Evolutionary conservation across 352 stramenopile species (phyloP), one percentile per base, ranked within the genome.

Genomic region (Chrysophaeum taylorii): DNA sequence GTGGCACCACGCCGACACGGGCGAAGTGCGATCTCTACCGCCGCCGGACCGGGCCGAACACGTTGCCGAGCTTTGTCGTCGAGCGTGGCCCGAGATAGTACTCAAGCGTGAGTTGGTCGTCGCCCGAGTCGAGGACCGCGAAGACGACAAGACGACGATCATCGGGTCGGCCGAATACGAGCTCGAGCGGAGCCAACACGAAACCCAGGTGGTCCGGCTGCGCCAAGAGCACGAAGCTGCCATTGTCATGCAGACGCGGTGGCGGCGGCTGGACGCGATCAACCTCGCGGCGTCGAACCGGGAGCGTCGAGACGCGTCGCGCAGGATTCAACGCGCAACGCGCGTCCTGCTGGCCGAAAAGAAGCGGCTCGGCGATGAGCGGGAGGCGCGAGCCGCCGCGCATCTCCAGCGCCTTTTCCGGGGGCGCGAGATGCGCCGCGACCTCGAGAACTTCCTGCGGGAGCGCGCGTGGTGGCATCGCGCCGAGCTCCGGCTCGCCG

Each of bases 161-260:
- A n/a, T 66, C 9, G 57, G 57, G 33, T 31, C 57, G 12, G 57
- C 31, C 4, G 57, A 66, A 36, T 66, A 66, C 57, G 57, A 45
- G 1, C 18, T 2, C 2, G 57, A 66, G 12, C 57, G 31, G 18
- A 25, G 18, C 7, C 12, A 66, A 18, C n/a, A 33, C 18, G 27
- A 45, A 16, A 16, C 2, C 2, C 33, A 42, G 5, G 35, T 66
- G 1, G 57, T 2, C 2, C 5, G 33, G 21, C n/a, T 66, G n/a
- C 9, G 35, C 14, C 9, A 43, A 7, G 21, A 45, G 57, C 31
- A 42, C 33, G 1, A 2, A 36, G 31, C 2, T 18, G 57, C 57
- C 33, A 42, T 2, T 9, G 12, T 25, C 2, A 4, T 66, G 2
- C 57, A 66, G 57, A 23, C 1, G 35, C 9, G 15, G 16, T 16